Conservation (phyloP, 148 eudicot species). For the Chenopodium suecicum region DNA sequence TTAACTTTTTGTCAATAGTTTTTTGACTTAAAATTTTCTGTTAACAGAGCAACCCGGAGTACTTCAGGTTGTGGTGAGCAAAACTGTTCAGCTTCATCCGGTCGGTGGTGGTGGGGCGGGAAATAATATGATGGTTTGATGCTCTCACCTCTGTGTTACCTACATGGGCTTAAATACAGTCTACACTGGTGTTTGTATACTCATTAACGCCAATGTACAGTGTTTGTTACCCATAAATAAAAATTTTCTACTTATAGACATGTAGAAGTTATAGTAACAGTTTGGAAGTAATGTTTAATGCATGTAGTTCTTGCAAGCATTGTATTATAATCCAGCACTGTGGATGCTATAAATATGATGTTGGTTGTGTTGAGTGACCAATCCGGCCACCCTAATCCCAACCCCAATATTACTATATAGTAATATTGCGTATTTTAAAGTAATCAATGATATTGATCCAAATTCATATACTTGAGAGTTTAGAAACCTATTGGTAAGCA, state of each 20-base stretch:
- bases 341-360: neutral
- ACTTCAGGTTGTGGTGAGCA: constrained; percentile 67
- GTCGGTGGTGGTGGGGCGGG: constrained; percentile 40
- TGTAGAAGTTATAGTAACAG: neutral
- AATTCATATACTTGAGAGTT: too few relatives aligned
- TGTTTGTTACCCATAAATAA: neutral
- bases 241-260: neutral
- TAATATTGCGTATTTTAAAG: too few relatives aligned
- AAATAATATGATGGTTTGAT: constrained; percentile 17
- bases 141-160: neutral
- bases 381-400: too few relatives aligned
- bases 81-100: constrained; percentile 56
- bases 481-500: too few relatives aligned
- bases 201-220: neutral
- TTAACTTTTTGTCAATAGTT: neutral
- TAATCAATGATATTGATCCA: too few relatives aligned
- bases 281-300: neutral
- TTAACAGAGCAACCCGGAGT: constrained; percentile 83
- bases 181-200: neutral
- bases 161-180: neutral
- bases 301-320: neutral
- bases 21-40: neutral
- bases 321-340: neutral
- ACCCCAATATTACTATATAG: too few relatives aligned
- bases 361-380: neutral